Conservation (phyloP, 2,329 filamentous ascomycete genomes). For the Fusarium xyrophilum region DNA sequence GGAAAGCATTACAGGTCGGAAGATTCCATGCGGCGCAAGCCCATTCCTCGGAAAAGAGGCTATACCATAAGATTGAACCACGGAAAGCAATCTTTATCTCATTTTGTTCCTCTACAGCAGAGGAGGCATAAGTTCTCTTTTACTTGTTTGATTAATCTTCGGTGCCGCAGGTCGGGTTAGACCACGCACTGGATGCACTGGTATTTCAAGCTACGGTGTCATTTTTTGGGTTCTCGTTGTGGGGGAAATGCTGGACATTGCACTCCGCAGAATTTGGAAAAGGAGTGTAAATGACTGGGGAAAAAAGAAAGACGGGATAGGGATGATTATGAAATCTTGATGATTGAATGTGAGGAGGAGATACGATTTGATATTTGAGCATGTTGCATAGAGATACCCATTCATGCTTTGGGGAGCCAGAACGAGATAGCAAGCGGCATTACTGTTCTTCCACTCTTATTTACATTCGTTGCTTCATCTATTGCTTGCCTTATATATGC, state of each 20-base stretch:
- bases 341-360: conserved; percentile 34
- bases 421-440: conserved; percentile 43
- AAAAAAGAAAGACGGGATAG: not conserved
- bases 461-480: not conserved
- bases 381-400: conserved; percentile 48
- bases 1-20: conserved; percentile 38
- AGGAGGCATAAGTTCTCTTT: not conserved
- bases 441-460: conserved; percentile 31
- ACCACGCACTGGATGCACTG: conserved; percentile 42
- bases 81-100: not conserved
- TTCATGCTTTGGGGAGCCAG: conserved; percentile 39
- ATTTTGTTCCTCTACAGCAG: not conserved
- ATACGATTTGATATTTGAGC: conserved; percentile 36
- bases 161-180: conserved; percentile 42
- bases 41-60: conserved; percentile 20
- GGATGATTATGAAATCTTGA: conserved; percentile 39
- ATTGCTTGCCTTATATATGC: not conserved
- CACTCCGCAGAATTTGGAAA: conserved; percentile 23
- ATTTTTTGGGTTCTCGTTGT: conserved; percentile 20
- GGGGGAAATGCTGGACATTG: conserved; percentile 40
- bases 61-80: conserved; percentile 12
- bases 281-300: conserved; percentile 29
- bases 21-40: conserved; percentile 40
- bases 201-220: conserved; percentile 32
- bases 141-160: conserved; percentile 29